Percentiles rank a stretch among this genome's conserved stretches.
Conservation (phyloP, 441 rosid genomes). For the Geranium incanum region DNA sequence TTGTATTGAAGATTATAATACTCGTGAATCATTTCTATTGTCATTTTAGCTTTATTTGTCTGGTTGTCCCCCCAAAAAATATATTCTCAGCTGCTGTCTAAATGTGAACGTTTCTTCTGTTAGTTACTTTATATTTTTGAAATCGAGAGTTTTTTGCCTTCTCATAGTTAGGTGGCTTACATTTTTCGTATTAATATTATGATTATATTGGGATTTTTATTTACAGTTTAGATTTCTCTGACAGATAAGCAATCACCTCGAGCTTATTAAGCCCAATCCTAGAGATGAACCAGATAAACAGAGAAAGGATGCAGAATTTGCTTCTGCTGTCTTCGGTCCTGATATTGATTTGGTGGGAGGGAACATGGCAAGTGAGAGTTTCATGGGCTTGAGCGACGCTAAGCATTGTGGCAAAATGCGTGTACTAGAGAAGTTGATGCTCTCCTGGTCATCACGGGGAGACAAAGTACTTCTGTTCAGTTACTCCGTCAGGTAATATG, state of each 20-base stretch:
- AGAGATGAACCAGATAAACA: constrained; percentile 83
- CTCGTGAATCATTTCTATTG: background rate
- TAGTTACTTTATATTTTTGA: too few relatives aligned
- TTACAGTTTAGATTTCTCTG: constrained; percentile 17
- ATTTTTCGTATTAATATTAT: background rate
- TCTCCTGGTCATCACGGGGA: constrained; percentile 69
- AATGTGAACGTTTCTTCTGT: too few relatives aligned
- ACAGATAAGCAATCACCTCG: constrained; percentile 90
- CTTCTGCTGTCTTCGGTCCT: constrained; percentile 65
- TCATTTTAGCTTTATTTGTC: background rate
- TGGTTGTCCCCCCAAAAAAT: too few relatives aligned
- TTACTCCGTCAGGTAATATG: constrained; percentile 74
- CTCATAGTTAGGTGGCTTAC: too few relatives aligned
- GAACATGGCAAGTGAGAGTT: constrained; percentile 54
- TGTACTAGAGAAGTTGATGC: constrained; percentile 73
- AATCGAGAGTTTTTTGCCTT: too few relatives aligned
- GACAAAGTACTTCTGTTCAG: constrained; percentile 92
- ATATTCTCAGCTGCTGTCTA: too few relatives aligned
- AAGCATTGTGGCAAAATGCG: constrained; percentile 92
- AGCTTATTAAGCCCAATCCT: constrained; percentile 85
- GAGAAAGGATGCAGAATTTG: constrained; percentile 81
- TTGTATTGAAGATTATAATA: background rate
- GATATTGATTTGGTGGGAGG: constrained; percentile 83
- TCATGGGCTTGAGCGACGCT: constrained; percentile 76
- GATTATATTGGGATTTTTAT: constrained; percentile 3